These are phyloP conservation scores for Tolypocladium ophioglossoides DNA, from an alignment of 2,329 filamentous ascomycete species.

Conservation along the genomic window DNA sequence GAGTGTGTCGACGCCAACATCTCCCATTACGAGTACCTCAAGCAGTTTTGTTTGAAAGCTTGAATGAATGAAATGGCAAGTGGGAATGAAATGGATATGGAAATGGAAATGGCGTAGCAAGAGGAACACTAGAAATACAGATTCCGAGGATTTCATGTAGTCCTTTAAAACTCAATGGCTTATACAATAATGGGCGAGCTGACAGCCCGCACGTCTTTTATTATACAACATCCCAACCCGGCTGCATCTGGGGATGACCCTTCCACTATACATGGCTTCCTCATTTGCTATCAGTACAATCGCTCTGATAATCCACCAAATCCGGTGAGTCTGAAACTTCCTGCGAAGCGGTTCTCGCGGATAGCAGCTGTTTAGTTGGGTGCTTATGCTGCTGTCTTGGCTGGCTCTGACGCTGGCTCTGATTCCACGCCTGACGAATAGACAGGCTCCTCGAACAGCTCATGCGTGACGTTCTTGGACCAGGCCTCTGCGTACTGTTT, in stretches of 20 bases:
- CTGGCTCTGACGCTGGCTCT: constrained; percentile 3
- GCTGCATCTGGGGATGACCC: background rate
- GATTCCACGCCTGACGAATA: background rate
- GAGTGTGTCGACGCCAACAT: constrained; percentile 62
- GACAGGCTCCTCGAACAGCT: constrained; percentile 21
- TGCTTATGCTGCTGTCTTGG: background rate
- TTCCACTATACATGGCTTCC: background rate
- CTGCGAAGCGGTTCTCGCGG: background rate
- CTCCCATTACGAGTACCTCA: constrained; percentile 70
- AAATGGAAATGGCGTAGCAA: background rate
- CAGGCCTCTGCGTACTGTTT: constrained; percentile 35
- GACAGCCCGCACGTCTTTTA: background rate
- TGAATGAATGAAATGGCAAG: background rate
- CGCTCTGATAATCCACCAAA: background rate
- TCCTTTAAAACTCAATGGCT: background rate
- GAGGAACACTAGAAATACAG: background rate
- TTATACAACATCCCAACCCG: background rate
- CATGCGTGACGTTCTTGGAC: constrained; percentile 43
- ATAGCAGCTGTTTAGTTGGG: background rate
- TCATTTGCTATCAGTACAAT: background rate
- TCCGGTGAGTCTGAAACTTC: too few relatives aligned
- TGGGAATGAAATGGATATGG: background rate
- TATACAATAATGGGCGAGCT: constrained; percentile 1
- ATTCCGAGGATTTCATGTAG: background rate
- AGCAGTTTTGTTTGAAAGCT: constrained; percentile 62